Evolutionary conservation across 805 yeast genomes (phyloP).

Genomic region (Spathaspora girioi): DNA sequence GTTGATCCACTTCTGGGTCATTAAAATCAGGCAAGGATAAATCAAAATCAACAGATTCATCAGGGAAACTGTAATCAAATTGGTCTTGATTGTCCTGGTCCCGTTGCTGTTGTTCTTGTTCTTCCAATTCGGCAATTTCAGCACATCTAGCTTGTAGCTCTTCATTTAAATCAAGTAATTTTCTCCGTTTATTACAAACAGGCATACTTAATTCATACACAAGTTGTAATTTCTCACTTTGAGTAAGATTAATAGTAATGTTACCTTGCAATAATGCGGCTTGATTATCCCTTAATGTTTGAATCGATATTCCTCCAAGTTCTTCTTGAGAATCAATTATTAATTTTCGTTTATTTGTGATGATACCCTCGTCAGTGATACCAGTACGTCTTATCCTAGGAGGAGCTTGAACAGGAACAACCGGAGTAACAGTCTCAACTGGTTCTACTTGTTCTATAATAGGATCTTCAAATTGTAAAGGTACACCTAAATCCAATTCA

Average conservation of each 20-base stretch:
- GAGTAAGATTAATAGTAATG: slow-evolving; percentile 25
- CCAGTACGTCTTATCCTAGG: slow-evolving; percentile 25
- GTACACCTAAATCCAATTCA: slow-evolving; percentile 37
- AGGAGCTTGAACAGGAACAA: slow-evolving; percentile 15
- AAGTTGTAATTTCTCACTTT: slow-evolving; percentile 29
- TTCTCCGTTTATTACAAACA: slow-evolving; percentile 23
- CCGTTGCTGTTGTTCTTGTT: slow-evolving; percentile 12
- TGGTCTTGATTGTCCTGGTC: neutral
- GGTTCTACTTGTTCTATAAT: slow-evolving; percentile 1
- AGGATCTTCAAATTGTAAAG: slow-evolving; percentile 27
- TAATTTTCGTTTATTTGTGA: slow-evolving; percentile 45
- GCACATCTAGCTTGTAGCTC: slow-evolving; percentile 26
- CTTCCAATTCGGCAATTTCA: slow-evolving; percentile 20
- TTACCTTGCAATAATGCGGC: slow-evolving; percentile 18
- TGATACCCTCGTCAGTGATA: slow-evolving; percentile 39
- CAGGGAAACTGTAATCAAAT: slow-evolving; percentile 9
- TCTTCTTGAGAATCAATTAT: slow-evolving; percentile 44
- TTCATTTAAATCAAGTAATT: slow-evolving; percentile 25
- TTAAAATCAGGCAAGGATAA: slow-evolving; percentile 21
- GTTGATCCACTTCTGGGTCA: slow-evolving; percentile 2
- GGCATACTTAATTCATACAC: slow-evolving; percentile 34
- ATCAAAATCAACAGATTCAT: slow-evolving; percentile 18
- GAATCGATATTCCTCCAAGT: slow-evolving; percentile 40
- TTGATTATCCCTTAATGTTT: slow-evolving; percentile 30
- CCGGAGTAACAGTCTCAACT: slow-evolving; percentile 9